These are phyloP conservation scores for Phytophthora palmivora DNA, from an alignment of 352 stramenopile species.

Conservation along the genomic window DNA sequence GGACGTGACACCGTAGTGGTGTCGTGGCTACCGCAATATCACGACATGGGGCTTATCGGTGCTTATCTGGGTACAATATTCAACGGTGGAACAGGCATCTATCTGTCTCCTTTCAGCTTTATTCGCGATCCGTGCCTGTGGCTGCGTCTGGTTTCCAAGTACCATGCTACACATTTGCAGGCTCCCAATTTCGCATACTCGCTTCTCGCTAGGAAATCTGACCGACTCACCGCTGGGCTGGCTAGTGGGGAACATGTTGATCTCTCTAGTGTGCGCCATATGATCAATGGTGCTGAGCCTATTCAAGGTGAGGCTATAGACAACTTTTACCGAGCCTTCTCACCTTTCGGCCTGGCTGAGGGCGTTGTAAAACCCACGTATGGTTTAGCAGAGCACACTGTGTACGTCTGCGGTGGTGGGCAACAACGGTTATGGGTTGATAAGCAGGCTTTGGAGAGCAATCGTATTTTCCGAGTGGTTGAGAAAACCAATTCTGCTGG, in stretches of 20 bases:
- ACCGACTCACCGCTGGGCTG: constrained; percentile 44
- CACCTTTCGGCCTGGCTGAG: constrained; percentile 80
- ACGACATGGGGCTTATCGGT: constrained; percentile 99
- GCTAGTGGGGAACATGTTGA: constrained; percentile 65
- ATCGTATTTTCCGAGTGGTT: constrained; percentile 60
- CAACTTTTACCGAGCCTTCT: constrained; percentile 91
- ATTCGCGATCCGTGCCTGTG: constrained; percentile 96
- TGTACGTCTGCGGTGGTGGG: constrained; percentile 97
- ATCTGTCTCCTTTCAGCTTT: constrained; percentile 98
- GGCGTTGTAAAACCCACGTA: constrained; percentile 97
- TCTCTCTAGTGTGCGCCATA: constrained; percentile 94
- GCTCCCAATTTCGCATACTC: constrained; percentile 99
- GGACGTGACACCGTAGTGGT: constrained; percentile 93
- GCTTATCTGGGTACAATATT: constrained; percentile 88
- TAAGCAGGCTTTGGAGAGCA: constrained; percentile 90
- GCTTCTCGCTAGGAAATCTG: constrained; percentile 95
- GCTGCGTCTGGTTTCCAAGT: constrained; percentile 91
- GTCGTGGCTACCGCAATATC: constrained; percentile 99
- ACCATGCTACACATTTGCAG: constrained; percentile 96
- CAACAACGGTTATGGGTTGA: constrained; percentile 90
- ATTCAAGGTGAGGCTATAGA: constrained; percentile 92
- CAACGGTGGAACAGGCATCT: constrained; percentile 93
- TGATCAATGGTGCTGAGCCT: constrained; percentile 99
- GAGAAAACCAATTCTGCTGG: constrained; percentile 22
- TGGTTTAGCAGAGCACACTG: constrained; percentile 99